A percentile compares a stretch with the other conserved stretches of the same genome.
phyloP scores from a whole-genome alignment of 2,329 filamentous ascomycete species.

The Fusarium liriodendri region DNA sequence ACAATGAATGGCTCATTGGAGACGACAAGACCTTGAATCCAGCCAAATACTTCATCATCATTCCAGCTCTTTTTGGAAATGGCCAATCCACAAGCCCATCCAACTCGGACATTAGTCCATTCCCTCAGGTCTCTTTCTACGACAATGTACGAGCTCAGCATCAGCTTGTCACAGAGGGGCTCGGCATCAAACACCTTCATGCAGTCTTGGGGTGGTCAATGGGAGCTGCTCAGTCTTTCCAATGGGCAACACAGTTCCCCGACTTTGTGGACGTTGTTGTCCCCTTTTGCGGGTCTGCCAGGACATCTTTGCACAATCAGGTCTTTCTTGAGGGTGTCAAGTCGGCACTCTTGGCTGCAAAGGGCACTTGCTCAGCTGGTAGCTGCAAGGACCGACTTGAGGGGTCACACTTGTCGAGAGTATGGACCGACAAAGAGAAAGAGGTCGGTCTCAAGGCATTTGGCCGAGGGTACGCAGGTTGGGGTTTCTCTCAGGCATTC shows the following conservation, averaged over 20 bases:
- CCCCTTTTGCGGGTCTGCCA: conserved; percentile 62
- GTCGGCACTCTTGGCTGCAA: conserved; percentile 56
- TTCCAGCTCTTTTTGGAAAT: conserved; percentile 64
- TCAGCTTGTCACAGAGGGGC: conserved; percentile 51
- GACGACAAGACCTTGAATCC: conserved; percentile 73
- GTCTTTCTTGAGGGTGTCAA: conserved; percentile 67
- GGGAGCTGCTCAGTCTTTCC: conserved; percentile 65
- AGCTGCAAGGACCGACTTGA: conserved; percentile 45
- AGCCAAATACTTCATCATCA: conserved; percentile 59
- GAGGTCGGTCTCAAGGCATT: conserved; percentile 71
- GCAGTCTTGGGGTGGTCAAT: conserved; percentile 67
- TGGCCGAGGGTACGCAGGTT: conserved; percentile 81
- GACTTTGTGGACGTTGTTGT: conserved; percentile 59
- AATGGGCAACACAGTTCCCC: conserved; percentile 62
- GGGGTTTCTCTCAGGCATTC: conserved; percentile 84
- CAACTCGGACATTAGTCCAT: conserved; percentile 54
- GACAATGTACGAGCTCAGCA: conserved; percentile 66
- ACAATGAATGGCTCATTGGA: conserved; percentile 82
- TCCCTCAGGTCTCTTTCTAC: conserved; percentile 58
- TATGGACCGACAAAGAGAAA: conserved; percentile 56
- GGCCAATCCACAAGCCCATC: conserved; percentile 66
- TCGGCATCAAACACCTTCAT: conserved; percentile 57
- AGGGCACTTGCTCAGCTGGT: conserved; percentile 62
- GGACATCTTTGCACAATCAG: conserved; percentile 63
- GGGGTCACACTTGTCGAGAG: conserved; percentile 30